Percentiles rank a stretch among this genome's conserved stretches.
These are phyloP conservation scores for Lodderomyces oxycetoniae DNA, from an alignment of 1,139 yeast species.

Conservation along the genomic window DNA sequence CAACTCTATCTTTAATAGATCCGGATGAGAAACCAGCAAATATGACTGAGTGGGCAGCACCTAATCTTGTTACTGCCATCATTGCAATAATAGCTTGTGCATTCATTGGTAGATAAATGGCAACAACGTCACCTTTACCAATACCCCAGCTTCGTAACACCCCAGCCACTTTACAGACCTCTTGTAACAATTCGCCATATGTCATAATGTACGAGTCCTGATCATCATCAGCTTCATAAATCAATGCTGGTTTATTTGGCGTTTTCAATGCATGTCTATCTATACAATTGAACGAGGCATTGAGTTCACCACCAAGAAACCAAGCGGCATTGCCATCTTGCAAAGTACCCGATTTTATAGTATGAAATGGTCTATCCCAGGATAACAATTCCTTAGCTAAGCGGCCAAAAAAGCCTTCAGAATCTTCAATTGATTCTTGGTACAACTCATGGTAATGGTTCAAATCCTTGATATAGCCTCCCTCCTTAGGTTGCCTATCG, in stretches of 20 bases:
- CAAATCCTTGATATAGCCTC: constrained; percentile 40
- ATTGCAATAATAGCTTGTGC: constrained; percentile 92
- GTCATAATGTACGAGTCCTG: constrained; percentile 69
- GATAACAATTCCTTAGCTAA: constrained; percentile 71
- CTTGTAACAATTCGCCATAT: constrained; percentile 79
- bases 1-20: constrained; percentile 84
- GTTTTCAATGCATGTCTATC: constrained; percentile 88
- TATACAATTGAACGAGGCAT: constrained; percentile 93
- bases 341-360: constrained; percentile 70
- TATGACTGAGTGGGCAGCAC: constrained; percentile 94
- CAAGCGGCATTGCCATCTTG: constrained; percentile 81
- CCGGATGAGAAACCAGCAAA: constrained; percentile 97
- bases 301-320: constrained; percentile 91
- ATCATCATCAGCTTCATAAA: constrained; percentile 95
- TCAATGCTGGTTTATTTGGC: constrained; percentile 85
- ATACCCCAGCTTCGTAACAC: constrained; percentile 85
- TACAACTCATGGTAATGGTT: constrained; percentile 76
- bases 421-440: constrained; percentile 72
- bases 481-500: constrained; percentile 61
- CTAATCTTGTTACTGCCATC: constrained; percentile 91
- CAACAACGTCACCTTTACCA: constrained; percentile 91
- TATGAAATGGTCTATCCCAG: constrained; percentile 82
- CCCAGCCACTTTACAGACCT: constrained; percentile 86
- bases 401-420: constrained; percentile 80
- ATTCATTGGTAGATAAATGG: constrained; percentile 95